Evolutionary conservation across 257 asterid species (phyloP).

Genomic region (Ballota nigra): DNA sequence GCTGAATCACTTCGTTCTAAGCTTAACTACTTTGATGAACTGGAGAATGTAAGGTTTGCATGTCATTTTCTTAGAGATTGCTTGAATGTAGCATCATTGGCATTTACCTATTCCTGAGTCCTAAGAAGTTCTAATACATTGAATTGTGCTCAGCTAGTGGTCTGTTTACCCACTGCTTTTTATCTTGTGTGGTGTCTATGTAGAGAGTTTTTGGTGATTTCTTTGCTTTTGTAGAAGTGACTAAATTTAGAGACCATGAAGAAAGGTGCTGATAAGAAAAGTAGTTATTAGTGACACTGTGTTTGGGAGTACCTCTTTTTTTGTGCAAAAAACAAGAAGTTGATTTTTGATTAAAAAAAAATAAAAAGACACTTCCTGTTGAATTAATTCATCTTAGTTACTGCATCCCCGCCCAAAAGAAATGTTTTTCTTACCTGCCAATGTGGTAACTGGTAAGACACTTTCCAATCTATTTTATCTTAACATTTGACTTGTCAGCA

Average conservation of each 20-base stretch:
- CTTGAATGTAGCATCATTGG: slow-evolving; percentile 17
- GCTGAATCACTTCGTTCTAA: slow-evolving; percentile 95
- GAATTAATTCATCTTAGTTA: not conserved
- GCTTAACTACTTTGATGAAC: slow-evolving; percentile 96
- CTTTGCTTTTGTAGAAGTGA: not conserved
- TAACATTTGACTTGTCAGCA: not conserved
- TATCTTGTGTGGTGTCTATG: not conserved
- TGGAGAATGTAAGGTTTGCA: slow-evolving; percentile 93
- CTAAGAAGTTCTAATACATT: not conserved
- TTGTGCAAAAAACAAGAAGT: not conserved
- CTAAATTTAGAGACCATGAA: not conserved
- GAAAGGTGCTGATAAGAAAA: not conserved
- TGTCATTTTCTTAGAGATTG: slow-evolving; percentile 29
- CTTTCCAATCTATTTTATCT: not conserved
- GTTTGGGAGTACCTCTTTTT: not conserved
- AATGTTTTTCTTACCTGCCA: not conserved
- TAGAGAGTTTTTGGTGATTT: not conserved
- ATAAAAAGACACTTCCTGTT: not conserved
- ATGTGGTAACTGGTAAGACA: not conserved
- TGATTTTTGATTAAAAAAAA: not conserved
- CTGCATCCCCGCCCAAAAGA: not conserved
- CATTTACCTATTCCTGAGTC: slow-evolving; percentile 15
- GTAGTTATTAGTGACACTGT: not conserved
- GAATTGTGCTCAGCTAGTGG: slow-evolving; percentile 9
- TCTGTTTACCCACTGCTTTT: not conserved